A percentile compares a stretch with the other conserved stretches of the same genome.
Conservation (phyloP, 495 filamentous ascomycete genomes). For the Terfezia boudieri region DNA sequence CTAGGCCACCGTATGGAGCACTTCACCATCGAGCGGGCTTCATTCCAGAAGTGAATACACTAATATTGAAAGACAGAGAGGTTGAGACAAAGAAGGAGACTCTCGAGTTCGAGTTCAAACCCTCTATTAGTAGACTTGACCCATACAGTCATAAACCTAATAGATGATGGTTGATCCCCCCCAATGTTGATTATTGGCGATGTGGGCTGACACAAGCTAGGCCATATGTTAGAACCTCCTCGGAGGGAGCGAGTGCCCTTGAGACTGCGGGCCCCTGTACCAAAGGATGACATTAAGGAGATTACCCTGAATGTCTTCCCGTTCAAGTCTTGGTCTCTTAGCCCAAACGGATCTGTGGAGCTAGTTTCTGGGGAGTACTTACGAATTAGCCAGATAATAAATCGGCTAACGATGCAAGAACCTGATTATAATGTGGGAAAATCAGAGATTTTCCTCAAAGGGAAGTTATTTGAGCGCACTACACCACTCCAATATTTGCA, state of each 20-base stretch:
- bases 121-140: too few relatives aligned
- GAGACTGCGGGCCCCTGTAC: background rate
- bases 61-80: too few relatives aligned
- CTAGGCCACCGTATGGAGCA: too few relatives aligned
- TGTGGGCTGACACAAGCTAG: background rate
- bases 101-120: too few relatives aligned
- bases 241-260: background rate
- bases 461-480: background rate
- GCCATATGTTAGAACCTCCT: background rate
- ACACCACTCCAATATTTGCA: constrained; percentile 1
- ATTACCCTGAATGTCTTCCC: background rate
- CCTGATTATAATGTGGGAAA: background rate
- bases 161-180: too few relatives aligned
- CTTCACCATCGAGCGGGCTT: too few relatives aligned
- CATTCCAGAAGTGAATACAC: too few relatives aligned
- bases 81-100: too few relatives aligned
- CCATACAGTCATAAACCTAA: too few relatives aligned
- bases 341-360: background rate
- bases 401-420: background rate
- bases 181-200: background rate
- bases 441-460: background rate
- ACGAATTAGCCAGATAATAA: background rate
- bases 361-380: background rate
- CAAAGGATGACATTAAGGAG: background rate
- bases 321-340: background rate